Percentiles rank a stretch among this genome's conserved stretches.
Conservation (phyloP, 2,329 filamentous ascomycete species). For the Penicillium sp. region DNA sequence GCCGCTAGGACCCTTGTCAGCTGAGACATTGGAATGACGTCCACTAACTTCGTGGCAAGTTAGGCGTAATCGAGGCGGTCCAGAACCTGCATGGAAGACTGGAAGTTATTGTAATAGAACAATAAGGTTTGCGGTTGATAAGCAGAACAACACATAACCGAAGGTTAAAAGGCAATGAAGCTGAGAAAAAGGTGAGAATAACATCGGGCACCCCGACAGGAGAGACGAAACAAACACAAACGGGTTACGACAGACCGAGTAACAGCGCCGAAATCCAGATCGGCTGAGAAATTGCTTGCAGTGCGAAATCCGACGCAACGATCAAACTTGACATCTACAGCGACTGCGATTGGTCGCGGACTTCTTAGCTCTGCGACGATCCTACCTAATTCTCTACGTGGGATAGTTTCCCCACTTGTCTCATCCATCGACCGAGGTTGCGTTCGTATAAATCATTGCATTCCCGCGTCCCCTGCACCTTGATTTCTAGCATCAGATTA, state of each 20-base stretch:
- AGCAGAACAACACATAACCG: too few species aligned
- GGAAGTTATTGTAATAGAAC: too few species aligned
- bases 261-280: slow-evolving; percentile 5
- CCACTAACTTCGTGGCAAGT: too few species aligned
- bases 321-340: slow-evolving; percentile 1
- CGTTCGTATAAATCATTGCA: slow-evolving; percentile 4
- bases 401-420: neutral
- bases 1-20: too few species aligned
- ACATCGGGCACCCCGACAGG: neutral
- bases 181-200: too few species aligned
- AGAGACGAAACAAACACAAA: neutral
- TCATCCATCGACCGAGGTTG: neutral
- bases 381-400: neutral
- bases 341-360: neutral
- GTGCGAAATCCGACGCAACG: neutral
- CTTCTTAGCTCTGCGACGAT: neutral
- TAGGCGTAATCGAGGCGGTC: too few species aligned
- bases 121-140: too few species aligned
- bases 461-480: neutral
- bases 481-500: neutral
- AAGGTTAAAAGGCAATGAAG: too few species aligned
- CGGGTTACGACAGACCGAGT: neutral
- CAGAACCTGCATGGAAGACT: too few species aligned
- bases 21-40: too few species aligned
- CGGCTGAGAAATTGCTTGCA: neutral